A percentile compares a stretch with the other conserved stretches of the same genome.
Conservation (phyloP, 371 early-diverging fungal genomes). For the Saksenaea oblongispora region DNA sequence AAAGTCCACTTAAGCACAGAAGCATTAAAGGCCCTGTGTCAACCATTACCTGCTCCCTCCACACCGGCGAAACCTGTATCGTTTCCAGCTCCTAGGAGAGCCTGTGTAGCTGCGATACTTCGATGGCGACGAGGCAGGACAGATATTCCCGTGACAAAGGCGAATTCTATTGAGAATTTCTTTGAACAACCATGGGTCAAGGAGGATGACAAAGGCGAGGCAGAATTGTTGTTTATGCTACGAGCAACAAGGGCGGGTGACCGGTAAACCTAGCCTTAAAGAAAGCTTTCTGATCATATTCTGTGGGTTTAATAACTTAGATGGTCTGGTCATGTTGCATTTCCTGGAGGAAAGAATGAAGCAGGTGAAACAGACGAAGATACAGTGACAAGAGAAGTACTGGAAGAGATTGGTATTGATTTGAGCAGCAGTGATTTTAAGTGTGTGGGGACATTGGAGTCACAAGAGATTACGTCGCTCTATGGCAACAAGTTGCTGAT, state of each 20-base stretch:
- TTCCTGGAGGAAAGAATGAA: conserved; percentile 75
- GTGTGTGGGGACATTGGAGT: conserved; percentile 64
- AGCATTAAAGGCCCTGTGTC: background rate
- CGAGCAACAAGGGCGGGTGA: conserved; percentile 65
- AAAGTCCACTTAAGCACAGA: background rate
- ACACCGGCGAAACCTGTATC: background rate
- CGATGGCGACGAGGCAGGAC: conserved; percentile 25
- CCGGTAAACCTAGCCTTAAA: conserved; percentile 35
- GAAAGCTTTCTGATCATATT: no score
- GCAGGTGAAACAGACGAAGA: conserved; percentile 63
- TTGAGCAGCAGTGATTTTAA: conserved; percentile 50
- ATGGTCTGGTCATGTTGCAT: conserved; percentile 78
- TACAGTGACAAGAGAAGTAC: conserved; percentile 67
- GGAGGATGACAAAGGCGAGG: conserved; percentile 27
- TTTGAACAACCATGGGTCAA: conserved; percentile 40
- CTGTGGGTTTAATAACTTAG: no score
- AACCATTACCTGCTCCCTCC: background rate
- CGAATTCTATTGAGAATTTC: conserved; percentile 25
- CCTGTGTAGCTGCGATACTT: conserved; percentile 41
- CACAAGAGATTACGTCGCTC: conserved; percentile 59
- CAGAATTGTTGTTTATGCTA: conserved; percentile 69
- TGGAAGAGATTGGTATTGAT: conserved; percentile 69
- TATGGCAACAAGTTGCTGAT: conserved; percentile 55
- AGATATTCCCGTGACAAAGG: background rate
- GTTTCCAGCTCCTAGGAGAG: conserved; percentile 25